Evolutionary conservation across 768 basidiomycete species (phyloP), one percentile per base, ranked within the genome.

Genomic region (Suillus cothurnatus): DNA sequence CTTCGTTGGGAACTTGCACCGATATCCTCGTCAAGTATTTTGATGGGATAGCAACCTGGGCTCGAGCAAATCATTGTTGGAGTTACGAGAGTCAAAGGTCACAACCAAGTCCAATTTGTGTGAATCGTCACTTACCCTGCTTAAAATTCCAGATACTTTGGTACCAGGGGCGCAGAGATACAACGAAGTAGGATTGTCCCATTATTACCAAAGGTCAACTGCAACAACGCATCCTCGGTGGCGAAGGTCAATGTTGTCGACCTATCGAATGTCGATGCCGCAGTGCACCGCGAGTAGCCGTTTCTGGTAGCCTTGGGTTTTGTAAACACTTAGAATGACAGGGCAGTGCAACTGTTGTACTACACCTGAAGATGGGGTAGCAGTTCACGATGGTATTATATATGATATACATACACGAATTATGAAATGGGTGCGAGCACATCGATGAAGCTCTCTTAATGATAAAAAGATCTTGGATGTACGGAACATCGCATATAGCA

Each of bases 81-180:
- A 71, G 67, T 55, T 77, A 74, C 68, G 76, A 77, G 63, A 67
- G 70, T 28, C 64, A 62, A 53, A 56, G 77, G 28, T 78, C 12
- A 26, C 23, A 7, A 47, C 43, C 11, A 45, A 45, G 43, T 11
- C 43, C 21, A 21, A 45, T 41, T 45, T 21, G 3, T 45, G 9
- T n/a, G 21, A 11, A 45, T 45, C 21, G 11, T 21, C 52, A 19
- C 28, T 53, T 6, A 53, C 31, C 9, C 19, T 53, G 31, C 8
- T 19, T 32, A 3, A 31, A 53, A 32, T 32, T 31, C 4, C 52
- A 53, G 77, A n/a, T 78, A 75, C 66, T 78, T 78, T 49, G 77
- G 76, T 1, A 67, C 28, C 15, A 61, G 52, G 41, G 76, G 77
- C 0, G 41, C 59, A 21, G 68, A 76, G 41, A 66, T 72, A 28